Evolutionary conservation across 164 flowering plant species (phyloP).

Genomic region (Vitis cinerea): DNA sequence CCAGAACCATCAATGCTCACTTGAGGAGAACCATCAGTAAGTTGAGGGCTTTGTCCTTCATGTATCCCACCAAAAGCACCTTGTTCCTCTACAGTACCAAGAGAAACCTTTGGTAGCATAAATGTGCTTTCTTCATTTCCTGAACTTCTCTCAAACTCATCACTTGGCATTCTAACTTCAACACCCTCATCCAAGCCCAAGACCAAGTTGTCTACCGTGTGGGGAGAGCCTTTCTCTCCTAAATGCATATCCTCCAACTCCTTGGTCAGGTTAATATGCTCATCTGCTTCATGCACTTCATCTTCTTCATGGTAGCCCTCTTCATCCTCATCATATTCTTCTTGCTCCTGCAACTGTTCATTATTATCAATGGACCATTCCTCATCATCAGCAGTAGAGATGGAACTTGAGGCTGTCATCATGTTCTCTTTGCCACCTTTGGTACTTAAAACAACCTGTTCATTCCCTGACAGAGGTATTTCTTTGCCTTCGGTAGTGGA

Average conservation of each 20-base stretch:
- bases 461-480: constrained; percentile 31
- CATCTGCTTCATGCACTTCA: constrained; percentile 73
- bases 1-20: constrained; percentile 29
- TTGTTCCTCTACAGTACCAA: constrained; percentile 23
- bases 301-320: constrained; percentile 82
- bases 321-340: constrained; percentile 89
- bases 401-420: constrained; percentile 29
- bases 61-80: constrained; percentile 29
- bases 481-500: constrained; percentile 39
- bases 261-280: constrained; percentile 43
- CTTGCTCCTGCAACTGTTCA: constrained; percentile 73
- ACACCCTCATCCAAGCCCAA: constrained; percentile 84
- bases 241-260: constrained; percentile 64
- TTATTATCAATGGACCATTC: constrained; percentile 71
- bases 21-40: constrained; percentile 26
- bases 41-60: constrained; percentile 26
- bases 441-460: constrained; percentile 22
- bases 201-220: constrained; percentile 47
- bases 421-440: constrained; percentile 29
- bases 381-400: constrained; percentile 64
- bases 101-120: constrained; percentile 32
- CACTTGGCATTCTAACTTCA: constrained; percentile 62
- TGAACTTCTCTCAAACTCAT: constrained; percentile 54
- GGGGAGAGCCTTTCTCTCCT: constrained; percentile 47
- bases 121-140: constrained; percentile 34